Evolutionary conservation across 805 yeast genomes (phyloP).

Genomic region (Blastobotrys muscicola): DNA sequence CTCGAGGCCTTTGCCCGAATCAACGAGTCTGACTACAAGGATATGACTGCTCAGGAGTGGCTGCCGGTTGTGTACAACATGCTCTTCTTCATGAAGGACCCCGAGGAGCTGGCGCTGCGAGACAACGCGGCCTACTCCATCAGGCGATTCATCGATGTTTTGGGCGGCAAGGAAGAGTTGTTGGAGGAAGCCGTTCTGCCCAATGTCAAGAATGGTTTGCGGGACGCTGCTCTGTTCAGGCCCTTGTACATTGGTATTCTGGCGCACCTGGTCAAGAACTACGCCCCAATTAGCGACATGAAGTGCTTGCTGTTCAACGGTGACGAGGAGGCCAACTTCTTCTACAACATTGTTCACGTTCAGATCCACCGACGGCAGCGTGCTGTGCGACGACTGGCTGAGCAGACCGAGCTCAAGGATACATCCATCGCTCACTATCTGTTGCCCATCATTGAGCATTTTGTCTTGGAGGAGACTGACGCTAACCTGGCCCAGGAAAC

Average conservation of each 20-base stretch:
- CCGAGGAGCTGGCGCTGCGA: slow-evolving; percentile 70
- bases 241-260: slow-evolving; percentile 62
- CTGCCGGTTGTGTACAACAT: slow-evolving; percentile 60
- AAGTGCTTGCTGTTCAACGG: slow-evolving; percentile 48
- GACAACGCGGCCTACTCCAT: slow-evolving; percentile 62
- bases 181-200: slow-evolving; percentile 55
- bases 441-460: slow-evolving; percentile 78
- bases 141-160: slow-evolving; percentile 54
- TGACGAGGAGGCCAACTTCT: slow-evolving; percentile 79
- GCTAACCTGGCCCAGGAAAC: slow-evolving; percentile 36
- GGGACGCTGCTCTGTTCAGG: slow-evolving; percentile 48
- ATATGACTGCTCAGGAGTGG: slow-evolving; percentile 57
- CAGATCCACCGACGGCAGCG: slow-evolving; percentile 81
- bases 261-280: slow-evolving; percentile 47
- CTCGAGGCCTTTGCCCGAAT: slow-evolving; percentile 56
- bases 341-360: slow-evolving; percentile 66
- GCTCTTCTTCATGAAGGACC: slow-evolving; percentile 64
- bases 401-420: slow-evolving; percentile 34
- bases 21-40: slow-evolving; percentile 43
- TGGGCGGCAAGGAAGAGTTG: slow-evolving; percentile 28
- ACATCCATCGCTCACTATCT: slow-evolving; percentile 66
- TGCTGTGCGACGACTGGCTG: slow-evolving; percentile 59
- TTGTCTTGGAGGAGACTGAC: slow-evolving; percentile 32
- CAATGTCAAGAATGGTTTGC: slow-evolving; percentile 53
- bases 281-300: slow-evolving; percentile 55